Base-by-base conservation (phyloP, 768 basidiomycete genomes). In the Lactifluus piperatus region DNA sequence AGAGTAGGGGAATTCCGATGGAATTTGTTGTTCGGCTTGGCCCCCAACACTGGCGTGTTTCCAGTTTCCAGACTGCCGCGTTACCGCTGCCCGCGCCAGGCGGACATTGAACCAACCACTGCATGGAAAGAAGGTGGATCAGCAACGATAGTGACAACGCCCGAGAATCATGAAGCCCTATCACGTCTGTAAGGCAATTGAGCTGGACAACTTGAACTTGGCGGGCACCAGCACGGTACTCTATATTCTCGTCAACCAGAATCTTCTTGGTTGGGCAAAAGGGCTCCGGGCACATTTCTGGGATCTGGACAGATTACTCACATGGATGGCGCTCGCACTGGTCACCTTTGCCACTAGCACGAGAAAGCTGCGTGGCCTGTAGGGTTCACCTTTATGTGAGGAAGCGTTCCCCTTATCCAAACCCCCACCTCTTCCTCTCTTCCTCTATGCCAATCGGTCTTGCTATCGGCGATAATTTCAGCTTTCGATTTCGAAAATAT, bases 401-500 rank as follows among this genome's bases (percentile, higher is more conserved):
- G 14, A 20, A 20, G 24, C 36, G 14, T 47, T 51, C 34, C 50
- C 60, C 54, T 61, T 47, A 46, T 47, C 29, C 60, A 29, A 20
- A 4, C 54, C 39, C 46, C 47, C 58, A 39, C 37, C 54, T 56
- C 41, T 0, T 24, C 26, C 47, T 24, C 27, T 51, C 22, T 14
- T 18, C 30, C 0, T 24, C 20, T 29, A 61, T 61, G 60, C 60
- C 60, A 20, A 50, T 61, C 55, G 20, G 55, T 41, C 54, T 61
- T 22, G 50, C 18, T 13, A 34, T 61, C 16, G 50, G 55, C 13
- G 60, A 61, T 43, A 41, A 52, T 44, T 46, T 45, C 45, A 52
- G 46, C 34, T 56, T 61, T 56, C n/a, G n/a, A n/a, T n/a, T n/a
- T n/a, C 60, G 60, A 34, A 61, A 61, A 39, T 52, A 61, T 50